Percentiles rank a stretch among this genome's conserved stretches.
Conservation (phyloP, 169 alveolate species). For the Eimeria brunetti region DNA sequence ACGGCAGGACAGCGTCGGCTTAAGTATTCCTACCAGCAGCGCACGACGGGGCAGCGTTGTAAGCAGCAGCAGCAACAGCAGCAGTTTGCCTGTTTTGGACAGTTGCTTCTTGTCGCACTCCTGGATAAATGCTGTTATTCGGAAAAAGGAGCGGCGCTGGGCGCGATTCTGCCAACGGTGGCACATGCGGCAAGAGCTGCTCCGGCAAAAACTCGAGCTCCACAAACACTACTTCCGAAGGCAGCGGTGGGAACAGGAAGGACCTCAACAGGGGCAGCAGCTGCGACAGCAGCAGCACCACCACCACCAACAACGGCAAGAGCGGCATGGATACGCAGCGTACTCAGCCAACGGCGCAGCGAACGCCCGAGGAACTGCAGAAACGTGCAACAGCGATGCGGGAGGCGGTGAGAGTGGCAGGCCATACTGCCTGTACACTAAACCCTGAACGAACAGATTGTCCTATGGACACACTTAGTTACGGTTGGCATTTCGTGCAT, state of each 20-base stretch:
- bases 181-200: slow-evolving; percentile 35
- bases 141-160: slow-evolving; percentile 25
- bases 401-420: slow-evolving; percentile 17
- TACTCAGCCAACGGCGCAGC: slow-evolving; percentile 28
- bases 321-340: neutral
- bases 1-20: neutral
- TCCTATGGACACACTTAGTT: neutral
- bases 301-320: neutral
- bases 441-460: neutral
- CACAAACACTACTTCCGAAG: neutral
- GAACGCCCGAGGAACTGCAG: slow-evolving; percentile 8
- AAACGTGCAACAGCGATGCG: slow-evolving; percentile 55
- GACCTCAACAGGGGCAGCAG: neutral
- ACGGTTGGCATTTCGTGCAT: neutral
- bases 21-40: neutral
- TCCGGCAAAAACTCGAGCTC: slow-evolving; percentile 26
- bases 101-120: slow-evolving; percentile 2
- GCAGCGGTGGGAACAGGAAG: slow-evolving; percentile 2
- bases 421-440: neutral
- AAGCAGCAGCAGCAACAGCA: slow-evolving; percentile 10
- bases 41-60: neutral
- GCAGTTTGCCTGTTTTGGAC: slow-evolving; percentile 13
- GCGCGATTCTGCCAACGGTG: slow-evolving; percentile 38
- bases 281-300: neutral
- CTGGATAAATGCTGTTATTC: slow-evolving; percentile 32